Evolutionary conservation across 2,329 filamentous ascomycete genomes (phyloP), one percentile per base, ranked within the genome.

Genomic region (Amauroascus verrucosus): DNA sequence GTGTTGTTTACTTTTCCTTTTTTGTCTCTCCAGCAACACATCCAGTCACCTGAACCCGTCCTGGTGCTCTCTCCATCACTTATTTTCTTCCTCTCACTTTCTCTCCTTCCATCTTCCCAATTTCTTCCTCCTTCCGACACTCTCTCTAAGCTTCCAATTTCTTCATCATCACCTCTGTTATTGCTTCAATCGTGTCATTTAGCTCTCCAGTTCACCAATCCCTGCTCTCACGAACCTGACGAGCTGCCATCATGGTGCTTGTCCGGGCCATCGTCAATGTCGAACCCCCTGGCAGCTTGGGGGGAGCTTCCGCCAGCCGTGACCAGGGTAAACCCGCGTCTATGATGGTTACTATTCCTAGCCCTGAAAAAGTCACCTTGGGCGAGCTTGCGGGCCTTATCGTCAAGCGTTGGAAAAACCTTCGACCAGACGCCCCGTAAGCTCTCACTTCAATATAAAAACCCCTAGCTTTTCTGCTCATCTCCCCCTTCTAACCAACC

Each of bases 301-400:
- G 38, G 7, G 5, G 8, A 18, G 3, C 11, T 13, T 6, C 28
- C n/a, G 3, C 9, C n/a, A 11, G 20, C 20, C 20, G 14, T 13
- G 7, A n/a, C n/a, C n/a, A 20, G 26, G 28, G n/a, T 13, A 18
- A 38, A 14, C 30, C 11, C 26, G 14, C 20, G 32, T 50, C 51
- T 38, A 69, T 70, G 66, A 66, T 70, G 43, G 62, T 67, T 30
- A 60, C 70, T 16, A 66, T 67, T n/a, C 60, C 70, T 2, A 63
- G 64, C 14, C 67, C 69, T 0, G 68, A 70, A 40, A 57, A 63
- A 2, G 56, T 65, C 1, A 65, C 61, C 0, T 40, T 71, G 30
- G 61, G 60, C 1, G 59, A 63, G 2, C 54, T 71, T 30, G 65
- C 63, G 2, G 57, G 59, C 1, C 61, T 63, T 53, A 70, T 71